These are phyloP conservation scores for Fusarium keratoplasticum DNA, from an alignment of 2,329 filamentous ascomycete species.

Conservation along the genomic window DNA sequence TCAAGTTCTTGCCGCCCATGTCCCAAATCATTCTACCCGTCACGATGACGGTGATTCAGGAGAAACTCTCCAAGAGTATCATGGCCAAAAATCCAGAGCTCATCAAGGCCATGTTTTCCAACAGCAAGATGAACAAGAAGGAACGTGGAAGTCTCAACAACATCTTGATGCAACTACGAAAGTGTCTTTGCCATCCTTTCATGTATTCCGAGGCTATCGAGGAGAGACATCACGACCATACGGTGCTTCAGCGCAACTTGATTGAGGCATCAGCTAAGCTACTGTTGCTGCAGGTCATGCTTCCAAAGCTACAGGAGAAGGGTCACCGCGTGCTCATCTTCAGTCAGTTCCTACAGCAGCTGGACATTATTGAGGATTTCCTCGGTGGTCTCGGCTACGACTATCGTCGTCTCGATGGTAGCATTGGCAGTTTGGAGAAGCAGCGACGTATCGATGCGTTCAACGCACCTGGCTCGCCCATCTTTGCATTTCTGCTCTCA, in stretches of 20 bases:
- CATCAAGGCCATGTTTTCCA: slow-evolving; percentile 86
- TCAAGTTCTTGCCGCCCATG: slow-evolving; percentile 93
- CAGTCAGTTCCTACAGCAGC: slow-evolving; percentile 91
- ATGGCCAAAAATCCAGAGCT: slow-evolving; percentile 90
- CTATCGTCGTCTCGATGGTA: slow-evolving; percentile 89
- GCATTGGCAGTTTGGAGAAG: slow-evolving; percentile 82
- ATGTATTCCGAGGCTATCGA: slow-evolving; percentile 93
- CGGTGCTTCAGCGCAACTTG: slow-evolving; percentile 79
- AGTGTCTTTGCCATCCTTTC: slow-evolving; percentile 96
- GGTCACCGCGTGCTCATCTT: slow-evolving; percentile 95
- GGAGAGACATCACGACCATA: slow-evolving; percentile 74
- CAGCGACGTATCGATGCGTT: slow-evolving; percentile 95
- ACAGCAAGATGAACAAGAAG: slow-evolving; percentile 71
- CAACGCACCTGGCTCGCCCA: slow-evolving; percentile 83
- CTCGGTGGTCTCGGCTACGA: slow-evolving; percentile 78
- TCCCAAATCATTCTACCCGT: slow-evolving; percentile 95
- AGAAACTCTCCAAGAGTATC: slow-evolving; percentile 94
- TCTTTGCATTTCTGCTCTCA: slow-evolving; percentile 93
- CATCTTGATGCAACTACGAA: slow-evolving; percentile 93
- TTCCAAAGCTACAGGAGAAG: slow-evolving; percentile 85
- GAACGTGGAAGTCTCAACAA: slow-evolving; percentile 90
- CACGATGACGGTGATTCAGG: slow-evolving; percentile 94
- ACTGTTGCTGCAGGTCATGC: slow-evolving; percentile 82
- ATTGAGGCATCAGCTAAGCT: slow-evolving; percentile 94
- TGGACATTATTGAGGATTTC: slow-evolving; percentile 94